Percentiles rank a stretch among this genome's conserved stretches.
Conservation (phyloP, 176 grass and related monocot genomes). For the Avena insularis region DNA sequence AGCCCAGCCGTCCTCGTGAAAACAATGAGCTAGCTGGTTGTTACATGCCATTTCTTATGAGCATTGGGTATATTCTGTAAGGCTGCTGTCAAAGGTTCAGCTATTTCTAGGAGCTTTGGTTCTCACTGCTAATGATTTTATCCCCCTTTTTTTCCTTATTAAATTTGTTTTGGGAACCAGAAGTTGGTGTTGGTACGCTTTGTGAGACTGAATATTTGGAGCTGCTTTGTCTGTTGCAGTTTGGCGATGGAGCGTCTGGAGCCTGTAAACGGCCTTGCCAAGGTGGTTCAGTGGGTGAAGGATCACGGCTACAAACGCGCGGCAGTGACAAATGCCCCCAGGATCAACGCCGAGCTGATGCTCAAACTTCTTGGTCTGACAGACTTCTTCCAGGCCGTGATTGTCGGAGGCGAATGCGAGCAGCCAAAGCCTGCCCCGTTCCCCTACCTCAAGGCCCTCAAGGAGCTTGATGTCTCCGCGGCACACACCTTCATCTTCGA, state of each 20-base stretch:
- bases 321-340: slow-evolving; percentile 89
- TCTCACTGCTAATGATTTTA: no score
- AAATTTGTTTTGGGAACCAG: not conserved
- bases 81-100: no score
- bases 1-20: not conserved
- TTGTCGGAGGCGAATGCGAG: slow-evolving; percentile 84
- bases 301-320: slow-evolving; percentile 72
- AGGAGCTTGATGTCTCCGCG: slow-evolving; percentile 64
- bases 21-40: no score
- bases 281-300: slow-evolving; percentile 71
- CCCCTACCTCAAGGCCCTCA: slow-evolving; percentile 81
- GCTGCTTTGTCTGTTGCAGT: slow-evolving; percentile 40
- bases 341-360: slow-evolving; percentile 87
- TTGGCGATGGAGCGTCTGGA: slow-evolving; percentile 65
- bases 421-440: slow-evolving; percentile 81
- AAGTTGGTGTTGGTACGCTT: not conserved
- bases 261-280: slow-evolving; percentile 70
- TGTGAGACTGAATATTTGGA: slow-evolving; percentile 22
- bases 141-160: not conserved
- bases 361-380: slow-evolving; percentile 80
- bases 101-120: no score
- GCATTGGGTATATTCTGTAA: no score
- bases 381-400: slow-evolving; percentile 80
- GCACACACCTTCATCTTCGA: slow-evolving; percentile 83
- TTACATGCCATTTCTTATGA: not conserved